These are phyloP conservation scores for Pseudogymnoascus sp. DNA, from an alignment of 2,329 filamentous ascomycete genomes.

Conservation along the genomic window DNA sequence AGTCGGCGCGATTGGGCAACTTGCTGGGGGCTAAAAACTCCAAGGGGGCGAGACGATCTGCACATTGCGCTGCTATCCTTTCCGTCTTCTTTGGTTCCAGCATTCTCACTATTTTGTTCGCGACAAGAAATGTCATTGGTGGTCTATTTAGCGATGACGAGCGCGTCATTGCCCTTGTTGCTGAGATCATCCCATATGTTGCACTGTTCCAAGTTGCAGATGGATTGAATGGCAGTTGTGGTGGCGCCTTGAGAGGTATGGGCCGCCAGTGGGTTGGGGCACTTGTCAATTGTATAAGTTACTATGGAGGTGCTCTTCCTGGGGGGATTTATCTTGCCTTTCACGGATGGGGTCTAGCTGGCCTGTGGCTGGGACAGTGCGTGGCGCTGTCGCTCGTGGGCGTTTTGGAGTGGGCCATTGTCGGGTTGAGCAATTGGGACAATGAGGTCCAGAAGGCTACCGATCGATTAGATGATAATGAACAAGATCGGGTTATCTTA, in stretches of 20 bases:
- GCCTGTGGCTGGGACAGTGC: constrained; percentile 78
- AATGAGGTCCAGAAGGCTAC: constrained; percentile 63
- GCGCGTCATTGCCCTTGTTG: constrained; percentile 62
- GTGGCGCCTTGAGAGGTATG: constrained; percentile 74
- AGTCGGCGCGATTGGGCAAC: constrained; percentile 70
- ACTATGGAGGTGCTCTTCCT: constrained; percentile 74
- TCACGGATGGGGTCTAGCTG: constrained; percentile 72
- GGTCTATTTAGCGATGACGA: constrained; percentile 74
- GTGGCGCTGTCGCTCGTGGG: constrained; percentile 76
- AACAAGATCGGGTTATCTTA: constrained; percentile 15
- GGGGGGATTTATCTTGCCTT: constrained; percentile 80
- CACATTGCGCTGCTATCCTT: constrained; percentile 66
- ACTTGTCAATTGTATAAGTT: constrained; percentile 70
- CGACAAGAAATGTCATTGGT: constrained; percentile 63
- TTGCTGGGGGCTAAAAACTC: constrained; percentile 62
- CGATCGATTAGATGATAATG: constrained; percentile 53
- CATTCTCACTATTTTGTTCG: constrained; percentile 62
- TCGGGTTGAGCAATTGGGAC: constrained; percentile 70
- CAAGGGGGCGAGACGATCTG: constrained; percentile 58
- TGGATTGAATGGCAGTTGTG: constrained; percentile 76
- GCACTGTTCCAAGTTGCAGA: constrained; percentile 87
- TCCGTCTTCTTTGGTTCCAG: constrained; percentile 59
- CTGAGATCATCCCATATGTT: constrained; percentile 73
- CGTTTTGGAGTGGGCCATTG: constrained; percentile 67
- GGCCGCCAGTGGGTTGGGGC: constrained; percentile 80